Base-by-base conservation (phyloP, 805 yeast species). In the Kuraishia floccosa region DNA sequence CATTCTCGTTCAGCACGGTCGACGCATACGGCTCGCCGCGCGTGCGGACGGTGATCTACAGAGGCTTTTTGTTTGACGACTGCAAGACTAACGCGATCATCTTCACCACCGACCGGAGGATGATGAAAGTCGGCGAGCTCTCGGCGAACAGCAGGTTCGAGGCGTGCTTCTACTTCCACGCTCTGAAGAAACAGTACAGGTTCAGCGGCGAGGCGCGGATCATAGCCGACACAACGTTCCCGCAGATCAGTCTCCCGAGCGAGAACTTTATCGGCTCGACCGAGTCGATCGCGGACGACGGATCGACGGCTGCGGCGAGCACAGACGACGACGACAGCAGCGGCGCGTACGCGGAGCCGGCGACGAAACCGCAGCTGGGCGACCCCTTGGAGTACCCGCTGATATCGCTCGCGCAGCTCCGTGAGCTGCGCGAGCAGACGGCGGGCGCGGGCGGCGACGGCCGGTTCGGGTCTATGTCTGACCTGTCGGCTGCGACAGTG, bases 11-110 rank as follows among this genome's bases (percentile, higher is more conserved):
- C 33, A 74, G 84, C 29, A 81, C 87, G 4, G 70, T 80, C 22
- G 81, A 72, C 41, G 40, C 51, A 9, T 67, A 71, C 12, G 50
- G 54, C 8, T 35, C 33, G 17, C 94, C 94, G 3, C 65, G 62
- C 31, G 77, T 73, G 30, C 57, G 94, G 40, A 77, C 91, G 0
- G 69, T 83, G 36, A 72, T 82, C 4, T 71, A 61, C 40, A 63
- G 94, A 30, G 91, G 86, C 6, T 84, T 81, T 52, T 56, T 84
- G 30, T 84, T 83, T 47, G 64, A 72, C 44, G 83, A 81, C 46
- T 65, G 65, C 38, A 61, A 68, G 34, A 76, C 78, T 17, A 83
- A 80, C 44, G 70, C 79, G 9, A 50, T 83, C 31, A 65, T 82
- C 1, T 73, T 79, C 42, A 68, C 78, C 26, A 77, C 91, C 1